Base-by-base conservation (phyloP, 2,329 filamentous ascomycete species). In the Magnaporthiopsis rhizophila region DNA sequence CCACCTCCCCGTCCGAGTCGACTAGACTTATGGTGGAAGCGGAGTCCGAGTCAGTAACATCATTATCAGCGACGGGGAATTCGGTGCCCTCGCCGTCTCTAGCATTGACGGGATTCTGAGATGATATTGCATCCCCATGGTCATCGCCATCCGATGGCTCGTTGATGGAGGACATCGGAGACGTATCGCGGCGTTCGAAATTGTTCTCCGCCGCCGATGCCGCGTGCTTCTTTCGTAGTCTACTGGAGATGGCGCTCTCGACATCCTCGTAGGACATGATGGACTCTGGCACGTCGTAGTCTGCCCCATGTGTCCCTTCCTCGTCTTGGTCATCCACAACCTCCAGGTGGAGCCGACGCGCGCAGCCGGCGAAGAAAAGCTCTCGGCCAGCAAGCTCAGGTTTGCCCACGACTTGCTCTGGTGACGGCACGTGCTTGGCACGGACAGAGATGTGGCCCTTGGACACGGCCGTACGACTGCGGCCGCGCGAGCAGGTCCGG, bases 371-470 rank as follows among this genome's bases (percentile, higher is more conserved):
- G 83, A 84, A 86, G 64, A 81, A 82, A 7, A 74, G 69, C 0
- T 69, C 67, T 1, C 73, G 72, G 64, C 80, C 72, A 1, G 68
- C 71, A 2, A 83, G 82, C 65, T 86, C 83, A 36, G 76, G 75
- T 5, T 65, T 67, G 58, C 73, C 74, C 3, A 85, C 77, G 6
- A 76, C 67, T 5, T 69, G 66, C 3, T 69, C 69, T 1, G 73
- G 69, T 0, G 68, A 65, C 3, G 72, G 66, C 30, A 75, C 69
- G 24, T 68, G 64, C 8, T 66, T 65, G 11, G 68, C 74, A 68
- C 78, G 80, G 4, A 86, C 80, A 63, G 86, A 82, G 30, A 92
- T 76, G 58, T 91, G 82, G 2, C 89, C 89, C 21, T n/a, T n/a
- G 18, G 45, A 8, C 45, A 21, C 45, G 72, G 85, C 83, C 88